These are phyloP conservation scores for Blepharisma undulans DNA, from an alignment of 169 alveolate species.

Conservation along the genomic window DNA sequence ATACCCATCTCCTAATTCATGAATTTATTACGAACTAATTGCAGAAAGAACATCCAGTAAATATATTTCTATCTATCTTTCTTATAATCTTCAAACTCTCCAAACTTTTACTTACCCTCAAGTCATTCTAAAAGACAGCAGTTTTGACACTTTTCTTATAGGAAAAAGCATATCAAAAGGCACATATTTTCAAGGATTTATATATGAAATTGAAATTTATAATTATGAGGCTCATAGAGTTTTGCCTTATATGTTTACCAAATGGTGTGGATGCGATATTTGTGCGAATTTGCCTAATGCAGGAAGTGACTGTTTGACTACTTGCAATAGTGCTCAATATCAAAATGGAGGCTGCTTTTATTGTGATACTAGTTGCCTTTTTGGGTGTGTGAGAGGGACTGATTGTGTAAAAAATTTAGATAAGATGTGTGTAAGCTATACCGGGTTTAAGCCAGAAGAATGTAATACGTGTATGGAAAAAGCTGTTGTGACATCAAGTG, in stretches of 20 bases:
- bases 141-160: neutral
- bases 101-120: neutral
- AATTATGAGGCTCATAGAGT: neutral
- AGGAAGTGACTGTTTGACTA: neutral
- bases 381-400: neutral
- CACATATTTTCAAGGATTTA: neutral
- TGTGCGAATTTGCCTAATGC: neutral
- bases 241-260: neutral
- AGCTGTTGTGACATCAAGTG: neutral
- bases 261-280: neutral
- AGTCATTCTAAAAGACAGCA: neutral
- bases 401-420: neutral
- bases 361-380: neutral
- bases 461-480: neutral
- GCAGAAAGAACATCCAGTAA: too few species aligned
- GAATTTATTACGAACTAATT: too few species aligned
- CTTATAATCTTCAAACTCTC: neutral
- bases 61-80: too few species aligned
- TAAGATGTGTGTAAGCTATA: neutral
- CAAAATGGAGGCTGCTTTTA: neutral
- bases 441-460: neutral
- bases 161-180: neutral
- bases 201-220: conserved; percentile 12
- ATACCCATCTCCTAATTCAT: too few species aligned
- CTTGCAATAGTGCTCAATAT: neutral